Base-by-base conservation (phyloP, 805 yeast species). In the Candida sithepensis region DNA sequence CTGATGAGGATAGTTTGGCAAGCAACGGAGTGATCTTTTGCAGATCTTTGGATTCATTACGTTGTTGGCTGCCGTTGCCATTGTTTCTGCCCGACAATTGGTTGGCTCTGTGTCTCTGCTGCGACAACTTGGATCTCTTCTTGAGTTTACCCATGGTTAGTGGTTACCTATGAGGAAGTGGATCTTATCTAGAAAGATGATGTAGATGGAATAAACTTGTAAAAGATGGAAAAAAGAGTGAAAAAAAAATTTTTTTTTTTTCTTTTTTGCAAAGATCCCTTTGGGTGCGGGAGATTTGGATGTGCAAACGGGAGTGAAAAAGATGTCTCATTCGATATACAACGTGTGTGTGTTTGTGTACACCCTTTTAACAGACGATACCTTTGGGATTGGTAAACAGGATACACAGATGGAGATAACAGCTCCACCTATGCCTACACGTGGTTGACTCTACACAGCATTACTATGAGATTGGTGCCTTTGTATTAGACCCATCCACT, bases 91-190 rank as follows among this genome's bases (percentile, higher is more conserved):
- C n/a, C n/a, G n/a, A n/a, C n/a, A n/a, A n/a, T n/a, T n/a, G n/a
- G n/a, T 21, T 37, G 20, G 5, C 33, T 22, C 28, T 55, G 30
- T 51, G 56, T 44, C 63, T 51, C 41, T 56, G 60, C 34, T 58
- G 59, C 0, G 82, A 71, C 2, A 75, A 67, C 69, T 77, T 78
- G 2, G 83, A 77, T 63, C 79, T 79, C 63, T 79, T 84, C 74
- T 84, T 86, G 37, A 86, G 75, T 66, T 85, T 86, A 42, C 86
- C 95, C 95, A 86, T 86, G 37, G 20, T 41, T 5, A 12, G 2
- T 13, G 2, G 8, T 18, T 18, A 4, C n/a, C n/a, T n/a, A n/a
- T n/a, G n/a, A n/a, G n/a, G n/a, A n/a, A n/a, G n/a, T n/a, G n/a
- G n/a, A n/a, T n/a, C n/a, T n/a, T n/a, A n/a, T n/a, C n/a, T n/a